A percentile compares a stretch with the other conserved stretches of the same genome.
Conservation (phyloP, 2,329 filamentous ascomycete species). For the Waltergamsia citrina region DNA sequence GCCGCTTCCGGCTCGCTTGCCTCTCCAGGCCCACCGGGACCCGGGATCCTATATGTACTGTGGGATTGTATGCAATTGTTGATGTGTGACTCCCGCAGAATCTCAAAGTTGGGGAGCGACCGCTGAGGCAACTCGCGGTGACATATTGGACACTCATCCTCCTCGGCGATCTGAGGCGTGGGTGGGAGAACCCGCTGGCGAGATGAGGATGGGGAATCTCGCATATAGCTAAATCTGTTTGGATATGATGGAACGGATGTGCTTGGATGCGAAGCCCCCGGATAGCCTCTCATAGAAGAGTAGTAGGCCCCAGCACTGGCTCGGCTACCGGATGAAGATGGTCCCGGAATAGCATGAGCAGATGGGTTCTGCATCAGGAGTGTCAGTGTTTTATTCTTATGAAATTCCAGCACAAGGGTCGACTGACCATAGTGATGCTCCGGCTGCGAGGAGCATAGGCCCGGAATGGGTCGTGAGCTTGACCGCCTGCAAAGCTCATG, state of each 20-base stretch:
- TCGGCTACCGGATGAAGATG: constrained; percentile 14
- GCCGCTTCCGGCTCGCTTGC: constrained; percentile 23
- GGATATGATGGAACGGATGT: constrained; percentile 13
- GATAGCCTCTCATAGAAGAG: constrained; percentile 13
- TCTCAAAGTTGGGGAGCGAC: constrained; percentile 41
- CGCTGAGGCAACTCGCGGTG: constrained; percentile 59
- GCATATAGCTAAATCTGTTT: constrained; percentile 19
- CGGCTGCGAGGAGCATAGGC: constrained; percentile 21
- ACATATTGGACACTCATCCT: constrained; percentile 74
- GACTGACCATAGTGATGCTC: constrained; percentile 40
- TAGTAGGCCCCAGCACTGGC: constrained; percentile 21
- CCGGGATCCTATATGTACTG: constrained; percentile 35
- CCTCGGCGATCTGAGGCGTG: constrained; percentile 50
- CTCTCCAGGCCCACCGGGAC: too few relatives aligned
- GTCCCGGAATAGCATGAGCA: constrained; percentile 11
- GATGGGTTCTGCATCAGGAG: constrained; percentile 6
- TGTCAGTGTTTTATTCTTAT: background rate
- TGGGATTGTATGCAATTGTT: constrained; percentile 45
- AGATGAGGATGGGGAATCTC: constrained; percentile 22
- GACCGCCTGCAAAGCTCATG: constrained; percentile 20
- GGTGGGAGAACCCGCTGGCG: constrained; percentile 28
- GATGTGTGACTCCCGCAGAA: constrained; percentile 48
- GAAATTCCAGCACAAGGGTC: too few relatives aligned
- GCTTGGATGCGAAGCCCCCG: background rate
- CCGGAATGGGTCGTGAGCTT: constrained; percentile 1